These are phyloP conservation scores for Zelopaecilomyces penicillatus DNA, from an alignment of 2,329 filamentous ascomycete species.

Conservation along the genomic window DNA sequence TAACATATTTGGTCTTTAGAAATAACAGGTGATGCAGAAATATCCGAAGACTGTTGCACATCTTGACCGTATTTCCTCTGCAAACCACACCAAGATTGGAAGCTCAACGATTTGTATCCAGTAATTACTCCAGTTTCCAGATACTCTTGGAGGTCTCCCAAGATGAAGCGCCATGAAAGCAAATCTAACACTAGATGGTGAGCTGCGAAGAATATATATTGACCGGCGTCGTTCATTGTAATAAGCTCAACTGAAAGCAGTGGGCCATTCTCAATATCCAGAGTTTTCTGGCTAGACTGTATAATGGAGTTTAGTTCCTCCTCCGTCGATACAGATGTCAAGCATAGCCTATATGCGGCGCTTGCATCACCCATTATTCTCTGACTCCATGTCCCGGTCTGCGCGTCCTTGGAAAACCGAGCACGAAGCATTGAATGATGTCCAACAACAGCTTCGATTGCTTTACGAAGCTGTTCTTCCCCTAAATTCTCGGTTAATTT, in stretches of 20 bases:
- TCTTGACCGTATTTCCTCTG: no score
- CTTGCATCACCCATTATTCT: background rate
- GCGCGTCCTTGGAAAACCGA: background rate
- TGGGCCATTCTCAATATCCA: constrained; percentile 2
- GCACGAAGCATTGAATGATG: constrained; percentile 1
- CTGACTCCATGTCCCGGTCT: background rate
- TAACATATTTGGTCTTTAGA: background rate
- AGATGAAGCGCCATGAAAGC: constrained; percentile 11
- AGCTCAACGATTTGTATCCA: background rate
- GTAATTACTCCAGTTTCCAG: constrained; percentile 1
- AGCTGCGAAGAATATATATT: constrained; percentile 1
- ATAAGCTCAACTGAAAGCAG: background rate
- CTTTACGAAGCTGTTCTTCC: background rate
- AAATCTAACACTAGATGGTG: constrained; percentile 13
- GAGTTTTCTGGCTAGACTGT: background rate
- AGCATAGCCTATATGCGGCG: no score
- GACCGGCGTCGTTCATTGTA: no score
- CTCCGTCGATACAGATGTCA: no score
- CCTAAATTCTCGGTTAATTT: background rate
- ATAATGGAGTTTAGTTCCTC: no score
- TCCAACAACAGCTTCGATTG: background rate
- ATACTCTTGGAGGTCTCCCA: constrained; percentile 7
- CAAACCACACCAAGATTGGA: background rate
- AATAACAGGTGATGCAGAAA: no score
- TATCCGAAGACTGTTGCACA: no score